Base-by-base conservation (phyloP, 139 green algal genomes). In the Closterium sp. region DNA sequence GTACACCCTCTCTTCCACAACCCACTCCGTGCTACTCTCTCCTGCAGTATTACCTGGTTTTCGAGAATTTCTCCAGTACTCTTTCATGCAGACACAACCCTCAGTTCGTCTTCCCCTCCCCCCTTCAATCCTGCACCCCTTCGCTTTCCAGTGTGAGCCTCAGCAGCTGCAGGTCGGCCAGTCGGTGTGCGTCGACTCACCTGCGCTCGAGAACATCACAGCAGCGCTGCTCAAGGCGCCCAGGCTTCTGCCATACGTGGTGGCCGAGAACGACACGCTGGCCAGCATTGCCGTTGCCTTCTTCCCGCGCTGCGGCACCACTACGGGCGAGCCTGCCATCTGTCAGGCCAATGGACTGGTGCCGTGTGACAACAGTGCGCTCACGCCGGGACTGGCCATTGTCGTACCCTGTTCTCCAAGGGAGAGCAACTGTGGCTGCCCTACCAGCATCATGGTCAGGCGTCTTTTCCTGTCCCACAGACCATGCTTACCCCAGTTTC, bases 151-250 rank as follows among this genome's bases (percentile, higher is more conserved):
- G 69, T 92, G 89, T 32, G 31, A 84, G 16, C 31, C 81, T 2
- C 83, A 85, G n/a, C 66, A 89, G 83, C 76, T 88, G 69, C 89
- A 88, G 23, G 33, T 92, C 8, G 89, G 89, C 7, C 89, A 92
- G 83, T 7, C 32, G 28, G 83, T 92, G 84, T 92, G 89, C 83
- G 23, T 92, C n/a, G 81, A 86, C n/a, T 86, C 81, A 0, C 81
- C 81, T 86, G n/a, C 30, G 4, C n/a, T 86, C 25, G 30, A 86
- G 1, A 9, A 1, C 43, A 69, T 69, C 81, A 34, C 23, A 3
- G n/a, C 81, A 86, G n/a, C 30, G 5, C n/a, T 33, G 81, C n/a
- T 23, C 81, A 86, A 86, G n/a, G 81, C 81, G 5, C 8, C 25
- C 1, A 86, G n/a, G n/a, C 30, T 86, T 8, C n/a, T 90, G 34